These are phyloP conservation scores for Globisporangium ultimum DNA, from an alignment of 352 stramenopile species.

Conservation along the genomic window DNA sequence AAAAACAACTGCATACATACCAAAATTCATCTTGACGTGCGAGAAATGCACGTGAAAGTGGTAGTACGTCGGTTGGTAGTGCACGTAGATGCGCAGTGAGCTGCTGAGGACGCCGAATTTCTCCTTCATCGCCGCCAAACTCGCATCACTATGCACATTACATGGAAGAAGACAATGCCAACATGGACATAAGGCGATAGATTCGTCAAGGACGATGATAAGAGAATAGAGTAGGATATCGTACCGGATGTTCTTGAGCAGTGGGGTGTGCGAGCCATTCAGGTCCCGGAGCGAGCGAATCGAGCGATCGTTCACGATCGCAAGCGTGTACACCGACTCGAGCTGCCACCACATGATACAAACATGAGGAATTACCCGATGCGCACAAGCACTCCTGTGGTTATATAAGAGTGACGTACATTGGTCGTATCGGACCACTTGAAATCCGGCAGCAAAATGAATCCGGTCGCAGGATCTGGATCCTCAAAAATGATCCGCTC, in stretches of 20 bases:
- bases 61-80: constrained; percentile 89
- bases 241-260: constrained; percentile 77
- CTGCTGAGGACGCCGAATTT: constrained; percentile 58
- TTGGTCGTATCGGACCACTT: constrained; percentile 79
- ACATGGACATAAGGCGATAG: neutral
- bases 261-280: constrained; percentile 46
- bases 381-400: too few relatives aligned
- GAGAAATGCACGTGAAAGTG: constrained; percentile 87
- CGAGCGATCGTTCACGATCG: constrained; percentile 72
- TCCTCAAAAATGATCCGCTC: constrained; percentile 83
- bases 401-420: constrained; percentile 19
- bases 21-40: constrained; percentile 79
- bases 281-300: constrained; percentile 80
- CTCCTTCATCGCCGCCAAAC: constrained; percentile 39
- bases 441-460: constrained; percentile 80
- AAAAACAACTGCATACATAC: too few relatives aligned
- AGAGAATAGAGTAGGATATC: neutral
- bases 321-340: constrained; percentile 78
- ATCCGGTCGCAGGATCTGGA: constrained; percentile 52
- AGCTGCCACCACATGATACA: constrained; percentile 27
- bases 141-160: constrained; percentile 38
- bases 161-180: neutral
- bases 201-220: neutral
- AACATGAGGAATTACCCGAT: too few relatives aligned
- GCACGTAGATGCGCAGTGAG: constrained; percentile 77